Percentiles rank a stretch among this genome's conserved stretches.
Evolutionary conservation across 495 filamentous ascomycete genomes (phyloP).

Genomic region (Penicillium dipodomyicola): DNA sequence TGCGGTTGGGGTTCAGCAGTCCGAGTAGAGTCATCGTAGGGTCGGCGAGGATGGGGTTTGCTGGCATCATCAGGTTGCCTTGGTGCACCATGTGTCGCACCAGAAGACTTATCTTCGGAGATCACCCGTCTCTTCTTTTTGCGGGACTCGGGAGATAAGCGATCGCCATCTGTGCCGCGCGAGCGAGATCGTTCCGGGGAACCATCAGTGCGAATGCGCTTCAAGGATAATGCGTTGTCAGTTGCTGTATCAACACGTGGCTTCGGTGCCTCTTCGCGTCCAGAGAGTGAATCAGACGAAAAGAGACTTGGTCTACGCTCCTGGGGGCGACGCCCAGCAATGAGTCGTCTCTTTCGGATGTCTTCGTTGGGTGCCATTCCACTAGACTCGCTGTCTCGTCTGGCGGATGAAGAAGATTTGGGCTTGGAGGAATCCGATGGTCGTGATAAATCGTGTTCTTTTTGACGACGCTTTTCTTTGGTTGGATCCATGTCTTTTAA

Average conservation of each 20-base stretch:
- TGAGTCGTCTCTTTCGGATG: slow-evolving; percentile 41
- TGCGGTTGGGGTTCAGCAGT: slow-evolving; percentile 13
- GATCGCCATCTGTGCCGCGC: slow-evolving; percentile 46
- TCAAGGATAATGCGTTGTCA: slow-evolving; percentile 42
- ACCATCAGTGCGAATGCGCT: slow-evolving; percentile 64
- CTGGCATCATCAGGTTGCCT: slow-evolving; percentile 30
- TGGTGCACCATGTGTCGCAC: slow-evolving; percentile 31
- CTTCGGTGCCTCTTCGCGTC: slow-evolving; percentile 37
- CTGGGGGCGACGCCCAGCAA: slow-evolving; percentile 44
- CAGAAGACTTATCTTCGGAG: slow-evolving; percentile 41
- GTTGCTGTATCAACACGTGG: slow-evolving; percentile 33
- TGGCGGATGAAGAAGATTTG: slow-evolving; percentile 24
- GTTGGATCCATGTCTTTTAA: slow-evolving; percentile 29
- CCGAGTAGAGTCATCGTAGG: slow-evolving; percentile 22
- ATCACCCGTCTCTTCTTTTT: slow-evolving; percentile 53
- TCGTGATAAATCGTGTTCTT: slow-evolving; percentile 38
- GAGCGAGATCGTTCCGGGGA: slow-evolving; percentile 62
- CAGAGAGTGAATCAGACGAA: slow-evolving; percentile 45
- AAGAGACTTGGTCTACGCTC: slow-evolving; percentile 41
- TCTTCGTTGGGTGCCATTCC: slow-evolving; percentile 36
- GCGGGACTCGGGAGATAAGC: slow-evolving; percentile 33
- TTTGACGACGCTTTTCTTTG: slow-evolving; percentile 40
- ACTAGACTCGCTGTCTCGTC: slow-evolving; percentile 39
- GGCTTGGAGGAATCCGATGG: slow-evolving; percentile 24
- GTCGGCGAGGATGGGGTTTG: slow-evolving; percentile 28